A percentile compares a stretch with the other conserved stretches of the same genome.
These are phyloP conservation scores for Vigna radiata DNA, from an alignment of 306 rosid genomes.

Conservation along the genomic window DNA sequence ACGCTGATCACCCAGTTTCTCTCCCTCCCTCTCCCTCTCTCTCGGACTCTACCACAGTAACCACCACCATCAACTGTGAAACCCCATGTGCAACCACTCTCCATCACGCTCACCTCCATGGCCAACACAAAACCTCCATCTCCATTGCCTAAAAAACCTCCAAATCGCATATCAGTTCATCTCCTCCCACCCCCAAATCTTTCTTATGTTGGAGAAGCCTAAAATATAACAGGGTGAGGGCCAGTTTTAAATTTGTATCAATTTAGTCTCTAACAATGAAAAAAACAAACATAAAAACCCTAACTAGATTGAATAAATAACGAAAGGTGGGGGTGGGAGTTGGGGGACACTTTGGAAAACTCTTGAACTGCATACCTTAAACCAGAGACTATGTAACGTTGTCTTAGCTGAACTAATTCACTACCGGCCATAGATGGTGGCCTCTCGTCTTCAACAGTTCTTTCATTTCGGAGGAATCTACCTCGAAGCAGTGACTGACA, in stretches of 20 bases:
- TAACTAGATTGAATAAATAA: neutral
- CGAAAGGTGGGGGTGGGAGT: neutral
- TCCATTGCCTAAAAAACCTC: too few relatives aligned
- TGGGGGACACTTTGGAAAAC: neutral
- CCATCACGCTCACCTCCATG: too few relatives aligned
- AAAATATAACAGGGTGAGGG: neutral
- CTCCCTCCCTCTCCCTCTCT: too few relatives aligned
- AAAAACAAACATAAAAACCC: conserved; percentile 21
- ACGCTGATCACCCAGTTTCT: too few relatives aligned
- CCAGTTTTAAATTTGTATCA: neutral
- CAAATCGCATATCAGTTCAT: too few relatives aligned
- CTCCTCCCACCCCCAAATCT: too few relatives aligned
- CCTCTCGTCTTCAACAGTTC: conserved; percentile 91
- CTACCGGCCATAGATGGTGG: conserved; percentile 88
- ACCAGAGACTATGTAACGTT: conserved; percentile 94
- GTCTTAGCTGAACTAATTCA: conserved; percentile 91
- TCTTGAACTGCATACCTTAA: conserved; percentile 67
- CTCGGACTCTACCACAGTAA: too few relatives aligned
- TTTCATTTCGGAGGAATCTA: conserved; percentile 95
- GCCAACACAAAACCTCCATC: too few relatives aligned
- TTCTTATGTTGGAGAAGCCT: conserved; percentile 1
- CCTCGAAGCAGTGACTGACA: conserved; percentile 95
- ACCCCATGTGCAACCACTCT: too few relatives aligned
- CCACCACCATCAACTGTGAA: too few relatives aligned
- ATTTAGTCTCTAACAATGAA: neutral